These are phyloP conservation scores for Suillus bovinus DNA, from an alignment of 768 basidiomycete species.

Conservation along the genomic window DNA sequence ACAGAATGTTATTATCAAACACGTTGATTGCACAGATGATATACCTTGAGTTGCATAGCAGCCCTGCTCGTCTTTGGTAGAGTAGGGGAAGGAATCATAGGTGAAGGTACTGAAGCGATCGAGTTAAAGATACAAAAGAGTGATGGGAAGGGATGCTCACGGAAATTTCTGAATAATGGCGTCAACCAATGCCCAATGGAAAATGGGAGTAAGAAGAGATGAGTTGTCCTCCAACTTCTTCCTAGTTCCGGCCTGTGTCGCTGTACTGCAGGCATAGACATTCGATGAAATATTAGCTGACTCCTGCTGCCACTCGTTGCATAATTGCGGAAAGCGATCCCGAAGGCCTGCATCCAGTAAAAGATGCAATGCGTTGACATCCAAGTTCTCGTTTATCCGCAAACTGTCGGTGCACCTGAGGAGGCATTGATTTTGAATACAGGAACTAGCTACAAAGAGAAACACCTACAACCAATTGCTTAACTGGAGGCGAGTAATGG, in stretches of 20 bases:
- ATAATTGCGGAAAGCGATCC: constrained; percentile 24
- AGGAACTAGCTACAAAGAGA: neutral
- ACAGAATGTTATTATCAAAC: neutral
- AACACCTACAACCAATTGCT: constrained; percentile 21
- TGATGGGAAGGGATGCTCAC: constrained; percentile 12
- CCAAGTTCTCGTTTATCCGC: constrained; percentile 22
- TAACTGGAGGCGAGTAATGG: constrained; percentile 16
- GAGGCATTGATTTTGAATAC: neutral
- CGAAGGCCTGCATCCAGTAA: constrained; percentile 31
- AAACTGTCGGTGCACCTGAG: constrained; percentile 26
- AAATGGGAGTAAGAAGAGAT: constrained; percentile 2
- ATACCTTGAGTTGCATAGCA: constrained; percentile 10
- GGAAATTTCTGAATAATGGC: constrained; percentile 24
- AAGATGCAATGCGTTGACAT: constrained; percentile 26
- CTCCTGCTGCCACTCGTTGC: constrained; percentile 25
- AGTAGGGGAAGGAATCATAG: constrained; percentile 19
- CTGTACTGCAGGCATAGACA: neutral
- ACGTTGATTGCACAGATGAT: neutral
- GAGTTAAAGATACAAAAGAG: neutral
- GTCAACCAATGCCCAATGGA: constrained; percentile 23
- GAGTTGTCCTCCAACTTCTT: constrained; percentile 11
- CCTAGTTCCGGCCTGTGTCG: neutral
- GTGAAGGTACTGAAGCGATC: constrained; percentile 7
- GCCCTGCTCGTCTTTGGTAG: neutral
- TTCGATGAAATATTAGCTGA: constrained; percentile 5